Conservation (phyloP, 2,329 filamentous ascomycete species). For the Fusarium sp. region DNA sequence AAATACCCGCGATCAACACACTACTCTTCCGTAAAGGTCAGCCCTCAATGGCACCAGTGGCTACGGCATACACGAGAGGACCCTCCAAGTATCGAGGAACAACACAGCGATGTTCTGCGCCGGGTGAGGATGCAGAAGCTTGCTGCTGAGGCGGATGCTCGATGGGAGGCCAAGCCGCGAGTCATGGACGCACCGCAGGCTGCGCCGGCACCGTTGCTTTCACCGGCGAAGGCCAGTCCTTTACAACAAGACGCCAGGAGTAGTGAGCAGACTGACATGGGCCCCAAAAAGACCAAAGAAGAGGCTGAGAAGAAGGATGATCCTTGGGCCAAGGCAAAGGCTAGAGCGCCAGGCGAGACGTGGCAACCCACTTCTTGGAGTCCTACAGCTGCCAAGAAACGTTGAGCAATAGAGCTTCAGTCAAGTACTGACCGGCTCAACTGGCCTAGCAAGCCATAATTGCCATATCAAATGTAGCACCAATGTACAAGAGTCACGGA, state of each 20-base stretch:
- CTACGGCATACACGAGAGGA: constrained; percentile 67
- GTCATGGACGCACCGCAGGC: constrained; percentile 53
- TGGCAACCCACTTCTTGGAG: constrained; percentile 75
- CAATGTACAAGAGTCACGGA: constrained; percentile 19
- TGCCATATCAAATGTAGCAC: constrained; percentile 14
- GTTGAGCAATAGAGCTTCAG: constrained; percentile 12
- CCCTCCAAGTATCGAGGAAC: constrained; percentile 67
- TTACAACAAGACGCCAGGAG: constrained; percentile 3
- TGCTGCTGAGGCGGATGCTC: constrained; percentile 70
- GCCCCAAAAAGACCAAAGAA: constrained; percentile 6
- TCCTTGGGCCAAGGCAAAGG: constrained; percentile 67
- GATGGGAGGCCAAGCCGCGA: constrained; percentile 70
- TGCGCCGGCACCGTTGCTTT: constrained; percentile 32
- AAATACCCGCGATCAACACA: constrained; percentile 65
- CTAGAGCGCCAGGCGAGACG: constrained; percentile 65
- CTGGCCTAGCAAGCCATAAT: not conserved
- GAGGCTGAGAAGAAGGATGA: constrained; percentile 49
- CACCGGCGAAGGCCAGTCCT: constrained; percentile 6
- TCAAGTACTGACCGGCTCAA: not conserved
- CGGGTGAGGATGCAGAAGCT: constrained; percentile 64
- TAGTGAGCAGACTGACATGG: constrained; percentile 1
- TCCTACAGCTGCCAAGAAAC: constrained; percentile 55
- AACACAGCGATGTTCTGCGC: constrained; percentile 62
- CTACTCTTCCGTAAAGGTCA: constrained; percentile 65
- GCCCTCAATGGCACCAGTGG: constrained; percentile 76